A percentile compares a stretch with the other conserved stretches of the same genome.
phyloP scores from a whole-genome alignment of 108 stramenopile genomes.

The Cyclotella distinguenda region DNA sequence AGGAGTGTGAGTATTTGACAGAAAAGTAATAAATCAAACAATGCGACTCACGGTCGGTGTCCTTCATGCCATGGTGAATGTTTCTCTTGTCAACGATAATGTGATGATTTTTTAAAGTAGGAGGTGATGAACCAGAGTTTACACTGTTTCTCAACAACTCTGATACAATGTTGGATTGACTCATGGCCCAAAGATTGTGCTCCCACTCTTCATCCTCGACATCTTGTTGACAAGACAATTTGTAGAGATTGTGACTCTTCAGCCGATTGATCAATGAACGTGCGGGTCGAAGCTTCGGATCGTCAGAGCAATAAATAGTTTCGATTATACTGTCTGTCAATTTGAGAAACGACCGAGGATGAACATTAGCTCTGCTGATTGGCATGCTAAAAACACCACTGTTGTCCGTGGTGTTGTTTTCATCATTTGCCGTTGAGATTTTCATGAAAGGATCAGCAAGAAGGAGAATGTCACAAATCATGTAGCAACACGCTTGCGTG shows the following conservation, averaged over 20 bases:
- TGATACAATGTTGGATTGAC: conserved; percentile 27
- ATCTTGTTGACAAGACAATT: conserved; percentile 42
- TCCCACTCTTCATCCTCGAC: conserved; percentile 20
- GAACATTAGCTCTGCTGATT: conserved; percentile 61
- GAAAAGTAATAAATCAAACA: too few species aligned
- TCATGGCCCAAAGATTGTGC: conserved; percentile 31
- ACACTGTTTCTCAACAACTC: conserved; percentile 39
- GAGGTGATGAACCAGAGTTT: not conserved
- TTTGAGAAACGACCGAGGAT: conserved; percentile 49
- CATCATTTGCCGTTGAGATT: conserved; percentile 21
- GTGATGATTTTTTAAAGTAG: conserved; percentile 43
- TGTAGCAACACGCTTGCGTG: conserved; percentile 59
- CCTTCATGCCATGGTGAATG: conserved; percentile 72
- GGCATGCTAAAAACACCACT: conserved; percentile 40
- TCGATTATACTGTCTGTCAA: conserved; percentile 64
- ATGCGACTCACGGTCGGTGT: conserved; percentile 54
- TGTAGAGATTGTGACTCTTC: conserved; percentile 56
- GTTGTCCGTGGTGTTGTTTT: not conserved
- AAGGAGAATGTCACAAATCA: conserved; percentile 77
- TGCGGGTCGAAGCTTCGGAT: conserved; percentile 53
- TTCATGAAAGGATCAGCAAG: conserved; percentile 73
- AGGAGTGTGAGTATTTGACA: not conserved
- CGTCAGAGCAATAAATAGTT: conserved; percentile 44
- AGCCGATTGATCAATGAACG: conserved; percentile 54
- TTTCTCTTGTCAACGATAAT: conserved; percentile 63